These are phyloP conservation scores for Lactifluus piperatus DNA, from an alignment of 768 basidiomycete genomes.

Conservation along the genomic window DNA sequence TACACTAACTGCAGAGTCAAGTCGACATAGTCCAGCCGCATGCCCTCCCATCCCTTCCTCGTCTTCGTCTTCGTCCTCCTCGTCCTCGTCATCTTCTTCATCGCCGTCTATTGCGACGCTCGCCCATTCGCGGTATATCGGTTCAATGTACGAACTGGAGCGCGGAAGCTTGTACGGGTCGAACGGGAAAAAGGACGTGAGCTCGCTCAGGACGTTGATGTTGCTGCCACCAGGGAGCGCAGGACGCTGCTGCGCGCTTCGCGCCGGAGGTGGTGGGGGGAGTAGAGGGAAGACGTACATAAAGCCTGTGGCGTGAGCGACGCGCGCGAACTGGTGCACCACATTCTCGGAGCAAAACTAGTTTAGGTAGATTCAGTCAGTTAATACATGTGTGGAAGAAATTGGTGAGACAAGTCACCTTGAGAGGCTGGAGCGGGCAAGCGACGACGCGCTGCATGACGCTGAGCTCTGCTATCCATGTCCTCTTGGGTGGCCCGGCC, in stretches of 20 bases:
- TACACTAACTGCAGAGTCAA: not conserved
- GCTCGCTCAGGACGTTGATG: constrained; percentile 39
- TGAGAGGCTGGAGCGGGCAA: constrained; percentile 83
- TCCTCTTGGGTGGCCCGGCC: constrained; percentile 33
- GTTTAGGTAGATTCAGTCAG: not conserved
- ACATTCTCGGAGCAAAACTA: constrained; percentile 88
- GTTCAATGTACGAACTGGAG: constrained; percentile 68
- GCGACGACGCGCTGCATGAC: constrained; percentile 73
- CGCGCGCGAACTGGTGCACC: constrained; percentile 86
- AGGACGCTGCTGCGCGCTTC: constrained; percentile 8
- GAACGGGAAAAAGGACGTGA: constrained; percentile 96
- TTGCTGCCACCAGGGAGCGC: not conserved
- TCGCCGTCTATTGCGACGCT: constrained; percentile 64
- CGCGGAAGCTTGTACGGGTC: constrained; percentile 90
- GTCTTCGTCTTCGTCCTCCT: constrained; percentile 43
- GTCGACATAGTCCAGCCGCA: constrained; percentile 24
- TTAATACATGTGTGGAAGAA: not conserved
- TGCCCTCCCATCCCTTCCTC: constrained; percentile 34
- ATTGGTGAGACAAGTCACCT: constrained; percentile 40
- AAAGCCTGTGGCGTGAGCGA: constrained; percentile 86
- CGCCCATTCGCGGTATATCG: constrained; percentile 86
- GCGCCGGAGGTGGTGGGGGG: constrained; percentile 42
- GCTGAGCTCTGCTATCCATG: constrained; percentile 80
- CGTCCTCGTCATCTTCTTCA: constrained; percentile 55
- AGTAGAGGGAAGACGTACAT: constrained; percentile 92